Evolutionary conservation across 805 yeast genomes (phyloP), one percentile per base, ranked within the genome.

Genomic region (Naumovozyma castellii): DNA sequence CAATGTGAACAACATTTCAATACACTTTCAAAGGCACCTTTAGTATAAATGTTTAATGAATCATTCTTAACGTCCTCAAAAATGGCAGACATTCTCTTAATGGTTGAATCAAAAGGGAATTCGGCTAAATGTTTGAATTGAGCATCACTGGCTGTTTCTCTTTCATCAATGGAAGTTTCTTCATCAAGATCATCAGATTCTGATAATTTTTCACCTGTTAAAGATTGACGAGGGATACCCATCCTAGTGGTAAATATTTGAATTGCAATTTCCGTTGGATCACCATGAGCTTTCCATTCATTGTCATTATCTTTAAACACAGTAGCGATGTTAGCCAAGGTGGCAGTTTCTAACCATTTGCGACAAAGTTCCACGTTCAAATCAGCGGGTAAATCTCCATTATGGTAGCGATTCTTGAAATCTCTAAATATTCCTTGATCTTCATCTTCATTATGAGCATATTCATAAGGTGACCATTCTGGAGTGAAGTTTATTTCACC

Each of bases 21-120:
- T 5, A 92, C 70, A 43, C 74, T 75, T 63, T 92, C 97, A 35
- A 78, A 72, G 2, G 97, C 98, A 53, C 98, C 98, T 60, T 92
- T 92, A 30, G 80, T 84, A 57, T 72, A 80, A 1, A 85, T 74
- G 46, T 71, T 75, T 16, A 72, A 49, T 47, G 74, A 72, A 32
- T 68, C 54, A 38, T 73, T 64, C 43, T 76, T 78, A 16, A 84
- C 86, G 33, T 68, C 53, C 49, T 76, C 76, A 19, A 75, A 71
- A 5, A 59, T 45, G 18, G 87, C 81, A 13, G 95, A 90, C 96
- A 86, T 86, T 66, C 78, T 87, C 61, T 92, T 92, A 55, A 92
- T 74, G 12, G 69, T 61, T 0, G 97, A 87, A 33, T 84, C 80
- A 59, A 90, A 88, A 9, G 97, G 95, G 39, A 80, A 68, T 61